Conservation (phyloP, 257 asterid genomes). For the Linderniella brevidens region DNA sequence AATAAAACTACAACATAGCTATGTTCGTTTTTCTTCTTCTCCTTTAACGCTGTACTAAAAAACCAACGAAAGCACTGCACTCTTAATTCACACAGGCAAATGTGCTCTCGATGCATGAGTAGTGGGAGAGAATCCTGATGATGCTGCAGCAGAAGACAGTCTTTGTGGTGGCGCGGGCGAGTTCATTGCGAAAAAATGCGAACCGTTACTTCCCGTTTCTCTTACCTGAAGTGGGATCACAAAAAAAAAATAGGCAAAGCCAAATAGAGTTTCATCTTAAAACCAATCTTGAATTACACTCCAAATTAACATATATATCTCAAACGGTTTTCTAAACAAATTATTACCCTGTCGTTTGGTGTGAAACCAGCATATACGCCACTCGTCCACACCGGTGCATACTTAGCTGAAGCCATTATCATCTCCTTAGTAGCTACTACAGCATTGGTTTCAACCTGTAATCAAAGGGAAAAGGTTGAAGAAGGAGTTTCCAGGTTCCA, state of each 20-base stretch:
- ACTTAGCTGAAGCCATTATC: constrained; percentile 30
- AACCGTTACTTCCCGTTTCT: constrained; percentile 20
- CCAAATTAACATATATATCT: too few species aligned
- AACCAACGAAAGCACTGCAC: constrained; percentile 12
- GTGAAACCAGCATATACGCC: constrained; percentile 29
- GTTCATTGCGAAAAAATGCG: too few species aligned
- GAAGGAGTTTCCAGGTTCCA: too few species aligned
- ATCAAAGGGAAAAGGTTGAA: too few species aligned
- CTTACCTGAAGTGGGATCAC: constrained; percentile 33
- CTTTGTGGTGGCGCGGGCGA: too few species aligned
- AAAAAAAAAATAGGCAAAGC: not conserved
- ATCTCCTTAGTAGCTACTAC: too few species aligned
- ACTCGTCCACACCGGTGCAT: constrained; percentile 25
- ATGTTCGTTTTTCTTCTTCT: too few species aligned
- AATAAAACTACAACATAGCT: too few species aligned
- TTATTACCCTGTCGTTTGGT: constrained; percentile 43
- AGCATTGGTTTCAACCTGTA: constrained; percentile 17
- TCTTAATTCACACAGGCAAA: constrained; percentile 18
- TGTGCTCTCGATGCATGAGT: constrained; percentile 20
- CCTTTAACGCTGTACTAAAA: not conserved
- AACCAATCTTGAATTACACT: too few species aligned
- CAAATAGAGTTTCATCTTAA: not conserved
- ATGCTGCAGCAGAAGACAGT: constrained; percentile 45
- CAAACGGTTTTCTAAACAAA: not conserved
- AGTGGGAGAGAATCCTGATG: constrained; percentile 84